Evolutionary conservation across 129 eudicot species (phyloP), one percentile per base, ranked within the genome.

Genomic region (Mikania micrantha): DNA sequence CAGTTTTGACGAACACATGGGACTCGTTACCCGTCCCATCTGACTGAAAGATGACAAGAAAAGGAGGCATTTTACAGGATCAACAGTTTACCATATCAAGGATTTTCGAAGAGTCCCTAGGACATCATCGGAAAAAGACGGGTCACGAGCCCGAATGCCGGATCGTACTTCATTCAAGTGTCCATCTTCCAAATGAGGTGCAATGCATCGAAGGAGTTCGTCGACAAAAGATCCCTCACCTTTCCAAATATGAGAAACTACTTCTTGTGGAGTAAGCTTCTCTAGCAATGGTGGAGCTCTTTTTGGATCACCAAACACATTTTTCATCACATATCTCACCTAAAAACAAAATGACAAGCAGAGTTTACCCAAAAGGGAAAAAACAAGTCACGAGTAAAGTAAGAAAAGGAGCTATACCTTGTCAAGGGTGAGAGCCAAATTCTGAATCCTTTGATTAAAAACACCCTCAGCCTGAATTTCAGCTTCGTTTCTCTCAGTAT

Each of bases 381-480:
- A 21, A 22, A 68, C 17, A 49, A 66, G 19, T 13, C 56, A 41
- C 13, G 61, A 40, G 69, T 19, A 9, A 38, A 9, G 13, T 65
- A 10, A 17, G 48, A 42, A 41, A 57, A 44, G 21, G 20, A 29
- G 27, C 65, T 72, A 27, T 54, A 89, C 99, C 99, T 94, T 94
- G 75, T 94, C 97, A 19, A 94, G 75, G 12, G 99, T 94, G 60
- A 94, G 96, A 77, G 99, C 99, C 83, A 94, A 78, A 85, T 94
- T 94, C 74, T 89, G 97, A 70, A 94, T 93, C 78, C 97, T 82
- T 75, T 94, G 99, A 62, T 85, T 87, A 79, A 86, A 94, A 19
- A 94, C 99, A 60, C 99, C 99, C 80, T 94, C 99, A 5, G 99
- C 99, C 93, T 93, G 99, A 71, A 93, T 77, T 72, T 93, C 99